These are phyloP conservation scores for Lathyrus oleraceus DNA, from an alignment of 306 rosid species.

Conservation along the genomic window DNA sequence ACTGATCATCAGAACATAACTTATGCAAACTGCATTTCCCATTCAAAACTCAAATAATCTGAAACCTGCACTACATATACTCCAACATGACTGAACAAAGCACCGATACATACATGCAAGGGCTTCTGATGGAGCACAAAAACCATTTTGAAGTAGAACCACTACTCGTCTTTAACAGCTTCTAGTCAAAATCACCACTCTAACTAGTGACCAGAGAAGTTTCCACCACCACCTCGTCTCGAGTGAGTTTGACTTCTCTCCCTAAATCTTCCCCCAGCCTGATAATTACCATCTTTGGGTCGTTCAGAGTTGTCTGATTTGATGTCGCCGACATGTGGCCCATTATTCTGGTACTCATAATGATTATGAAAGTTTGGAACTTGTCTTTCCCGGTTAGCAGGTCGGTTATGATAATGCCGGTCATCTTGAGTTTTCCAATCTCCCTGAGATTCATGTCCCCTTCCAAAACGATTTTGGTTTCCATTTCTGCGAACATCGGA, in stretches of 20 bases:
- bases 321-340: conserved; percentile 55
- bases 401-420: conserved; percentile 51
- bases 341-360: conserved; percentile 83
- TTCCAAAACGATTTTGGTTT: conserved; percentile 64
- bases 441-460: conserved; percentile 71
- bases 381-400: conserved; percentile 66
- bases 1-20: conserved; percentile 37
- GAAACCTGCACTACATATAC: conserved; percentile 36
- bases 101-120: conserved; percentile 21
- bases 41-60: conserved; percentile 18
- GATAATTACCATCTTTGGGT: conserved; percentile 55
- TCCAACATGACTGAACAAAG: conserved; percentile 40
- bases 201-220: conserved; percentile 53
- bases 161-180: conserved; percentile 43
- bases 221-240: conserved; percentile 84
- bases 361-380: conserved; percentile 61
- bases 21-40: conserved; percentile 22
- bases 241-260: conserved; percentile 76
- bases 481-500: conserved; percentile 66
- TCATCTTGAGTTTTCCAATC: conserved; percentile 67
- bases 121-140: conserved; percentile 43
- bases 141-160: conserved; percentile 23
- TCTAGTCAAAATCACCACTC: conserved; percentile 56
- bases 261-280: conserved; percentile 54
- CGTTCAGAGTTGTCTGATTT: conserved; percentile 47